Percentiles rank a stretch among this genome's conserved stretches.
Conservation (phyloP, 257 asterid genomes). For the Solanum dulcamara region DNA sequence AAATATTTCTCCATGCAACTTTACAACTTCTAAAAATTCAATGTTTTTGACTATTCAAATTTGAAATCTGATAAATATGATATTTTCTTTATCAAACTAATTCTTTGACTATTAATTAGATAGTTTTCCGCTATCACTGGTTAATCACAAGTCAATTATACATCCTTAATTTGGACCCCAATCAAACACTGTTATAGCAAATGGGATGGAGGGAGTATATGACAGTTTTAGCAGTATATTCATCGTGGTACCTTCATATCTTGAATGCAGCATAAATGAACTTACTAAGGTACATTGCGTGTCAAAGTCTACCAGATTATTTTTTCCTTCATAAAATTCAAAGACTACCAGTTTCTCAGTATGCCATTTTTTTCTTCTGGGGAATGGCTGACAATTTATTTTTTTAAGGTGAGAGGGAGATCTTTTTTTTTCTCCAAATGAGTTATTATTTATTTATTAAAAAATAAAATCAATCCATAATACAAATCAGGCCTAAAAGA, state of each 20-base stretch:
- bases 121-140: background rate
- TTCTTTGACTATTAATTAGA: background rate
- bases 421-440: too few species aligned
- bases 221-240: background rate
- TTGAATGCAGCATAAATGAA: background rate
- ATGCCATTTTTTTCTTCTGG: background rate
- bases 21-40: background rate
- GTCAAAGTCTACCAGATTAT: background rate
- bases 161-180: background rate
- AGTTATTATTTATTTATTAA: too few species aligned
- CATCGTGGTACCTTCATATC: background rate
- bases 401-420: too few species aligned
- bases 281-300: background rate
- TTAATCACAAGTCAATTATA: background rate
- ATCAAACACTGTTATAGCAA: background rate
- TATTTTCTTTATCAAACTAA: background rate
- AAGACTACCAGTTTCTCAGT: background rate
- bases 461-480: too few species aligned
- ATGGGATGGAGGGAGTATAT: background rate
- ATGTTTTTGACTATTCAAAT: background rate
- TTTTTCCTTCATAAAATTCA: background rate
- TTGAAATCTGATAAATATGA: background rate
- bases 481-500: too few species aligned
- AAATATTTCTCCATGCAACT: background rate
- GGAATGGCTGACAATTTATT: background rate